Conservation (phyloP, 2,329 filamentous ascomycete species). For the Daldinia sp. region DNA sequence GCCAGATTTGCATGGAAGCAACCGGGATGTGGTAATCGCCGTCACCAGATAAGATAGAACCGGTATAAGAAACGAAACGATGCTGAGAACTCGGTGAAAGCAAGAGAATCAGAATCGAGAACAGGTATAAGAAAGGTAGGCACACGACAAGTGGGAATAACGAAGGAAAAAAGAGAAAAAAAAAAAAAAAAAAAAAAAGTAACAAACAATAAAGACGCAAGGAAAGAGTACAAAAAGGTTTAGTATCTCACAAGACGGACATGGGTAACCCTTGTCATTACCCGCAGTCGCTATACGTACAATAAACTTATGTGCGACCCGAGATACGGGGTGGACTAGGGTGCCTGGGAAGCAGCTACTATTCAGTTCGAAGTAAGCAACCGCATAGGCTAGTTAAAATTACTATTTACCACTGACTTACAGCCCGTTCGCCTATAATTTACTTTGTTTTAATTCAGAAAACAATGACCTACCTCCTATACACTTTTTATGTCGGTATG, state of each 20-base stretch:
- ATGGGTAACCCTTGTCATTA: slow-evolving; percentile 34
- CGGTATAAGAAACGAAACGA: slow-evolving; percentile 13
- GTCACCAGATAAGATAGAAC: slow-evolving; percentile 22
- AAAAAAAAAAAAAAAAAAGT: background rate
- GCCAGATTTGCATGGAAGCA: slow-evolving; percentile 22
- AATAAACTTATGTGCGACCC: slow-evolving; percentile 18
- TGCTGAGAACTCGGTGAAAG: background rate
- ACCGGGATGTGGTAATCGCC: slow-evolving; percentile 27
- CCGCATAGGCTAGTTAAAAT: background rate
- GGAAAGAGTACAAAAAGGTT: background rate
- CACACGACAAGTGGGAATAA: background rate
- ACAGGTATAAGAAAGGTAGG: background rate
- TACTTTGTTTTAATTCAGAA: background rate
- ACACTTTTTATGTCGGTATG: too few species aligned
- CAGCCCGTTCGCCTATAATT: background rate
- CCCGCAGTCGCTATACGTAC: slow-evolving; percentile 12
- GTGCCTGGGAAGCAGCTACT: background rate
- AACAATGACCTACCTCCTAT: background rate
- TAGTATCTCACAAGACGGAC: background rate
- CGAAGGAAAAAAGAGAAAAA: background rate
- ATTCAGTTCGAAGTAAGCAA: background rate
- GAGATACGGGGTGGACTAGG: slow-evolving; percentile 28
- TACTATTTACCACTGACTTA: too few species aligned
- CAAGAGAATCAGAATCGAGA: background rate
- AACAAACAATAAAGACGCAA: background rate